These are phyloP conservation scores for Cryptococcus amylolentus DNA, from an alignment of 1,284 basidiomycete genomes.

Conservation along the genomic window DNA sequence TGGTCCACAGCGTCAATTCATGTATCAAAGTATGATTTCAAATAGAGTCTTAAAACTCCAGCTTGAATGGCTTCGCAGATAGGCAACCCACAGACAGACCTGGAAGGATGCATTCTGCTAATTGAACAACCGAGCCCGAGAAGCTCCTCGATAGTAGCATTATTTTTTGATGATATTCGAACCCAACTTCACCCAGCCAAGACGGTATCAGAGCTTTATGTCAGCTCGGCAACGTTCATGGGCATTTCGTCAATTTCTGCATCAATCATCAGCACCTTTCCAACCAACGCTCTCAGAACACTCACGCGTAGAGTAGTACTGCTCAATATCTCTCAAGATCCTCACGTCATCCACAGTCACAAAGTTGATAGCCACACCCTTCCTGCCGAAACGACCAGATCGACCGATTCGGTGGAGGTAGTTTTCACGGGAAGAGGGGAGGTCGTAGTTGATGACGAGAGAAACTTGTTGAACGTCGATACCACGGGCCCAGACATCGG, in stretches of 20 bases:
- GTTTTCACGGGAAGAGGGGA: slow-evolving; percentile 58
- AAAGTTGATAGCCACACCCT: slow-evolving; percentile 49
- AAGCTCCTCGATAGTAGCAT: no score
- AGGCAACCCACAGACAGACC: no score
- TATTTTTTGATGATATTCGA: no score
- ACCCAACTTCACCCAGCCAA: no score
- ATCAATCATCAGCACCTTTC: slow-evolving; percentile 12
- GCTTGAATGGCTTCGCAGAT: no score
- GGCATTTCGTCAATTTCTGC: slow-evolving; percentile 94
- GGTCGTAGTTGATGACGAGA: slow-evolving; percentile 95
- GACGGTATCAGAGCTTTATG: slow-evolving; percentile 1
- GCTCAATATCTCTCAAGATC: slow-evolving; percentile 35
- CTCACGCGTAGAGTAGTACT: slow-evolving; percentile 30
- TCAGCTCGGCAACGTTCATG: slow-evolving; percentile 62
- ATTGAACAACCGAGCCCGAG: no score
- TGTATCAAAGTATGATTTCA: no score
- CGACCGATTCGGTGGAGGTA: slow-evolving; percentile 58
- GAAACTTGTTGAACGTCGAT: slow-evolving; percentile 99
- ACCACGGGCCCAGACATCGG: slow-evolving; percentile 97
- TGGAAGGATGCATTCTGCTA: no score
- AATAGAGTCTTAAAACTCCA: no score
- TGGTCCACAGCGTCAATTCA: no score
- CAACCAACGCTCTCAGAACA: slow-evolving; percentile 60
- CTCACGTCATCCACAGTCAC: slow-evolving; percentile 42
- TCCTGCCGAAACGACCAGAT: slow-evolving; percentile 58